These are phyloP conservation scores for Acanthamoeba castellanii DNA, from an alignment of 208 protist species.

Conservation along the genomic window DNA sequence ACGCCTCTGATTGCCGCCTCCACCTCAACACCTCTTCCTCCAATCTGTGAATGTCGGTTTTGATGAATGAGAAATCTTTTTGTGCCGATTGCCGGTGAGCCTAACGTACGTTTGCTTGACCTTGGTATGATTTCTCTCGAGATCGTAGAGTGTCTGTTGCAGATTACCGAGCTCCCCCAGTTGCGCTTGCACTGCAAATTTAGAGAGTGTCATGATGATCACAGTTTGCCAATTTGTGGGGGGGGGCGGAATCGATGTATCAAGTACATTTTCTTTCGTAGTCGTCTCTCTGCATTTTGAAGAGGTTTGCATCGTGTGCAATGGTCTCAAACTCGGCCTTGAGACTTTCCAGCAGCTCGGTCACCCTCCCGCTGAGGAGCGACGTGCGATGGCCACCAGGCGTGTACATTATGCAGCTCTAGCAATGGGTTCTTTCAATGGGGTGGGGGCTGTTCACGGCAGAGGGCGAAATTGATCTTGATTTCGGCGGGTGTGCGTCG, in stretches of 20 bases:
- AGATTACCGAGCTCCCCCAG: conserved; percentile 77
- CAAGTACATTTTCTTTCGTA: conserved; percentile 82
- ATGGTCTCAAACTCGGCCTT: conserved; percentile 76
- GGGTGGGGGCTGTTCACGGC: no score
- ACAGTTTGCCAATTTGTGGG: background rate
- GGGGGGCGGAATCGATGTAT: background rate
- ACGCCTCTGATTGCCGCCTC: conserved; percentile 48
- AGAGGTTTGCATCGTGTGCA: conserved; percentile 71
- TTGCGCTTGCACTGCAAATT: conserved; percentile 77
- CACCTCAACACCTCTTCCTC: conserved; percentile 51
- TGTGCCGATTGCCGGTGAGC: background rate
- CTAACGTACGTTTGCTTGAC: conserved; percentile 78
- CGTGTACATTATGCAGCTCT: no score
- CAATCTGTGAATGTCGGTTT: background rate
- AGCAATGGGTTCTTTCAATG: no score
- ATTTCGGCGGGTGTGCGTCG: no score
- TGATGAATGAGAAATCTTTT: conserved; percentile 57
- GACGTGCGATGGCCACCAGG: background rate
- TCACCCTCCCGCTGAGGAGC: background rate
- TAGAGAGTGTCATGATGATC: no score
- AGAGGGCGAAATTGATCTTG: no score
- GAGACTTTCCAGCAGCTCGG: conserved; percentile 78
- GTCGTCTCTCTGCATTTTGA: conserved; percentile 80
- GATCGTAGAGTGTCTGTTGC: conserved; percentile 81
- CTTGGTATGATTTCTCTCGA: conserved; percentile 80